phyloP scores from a whole-genome alignment of 768 basidiomycete species.

The Rhodotorula kratochvilovae region DNA sequence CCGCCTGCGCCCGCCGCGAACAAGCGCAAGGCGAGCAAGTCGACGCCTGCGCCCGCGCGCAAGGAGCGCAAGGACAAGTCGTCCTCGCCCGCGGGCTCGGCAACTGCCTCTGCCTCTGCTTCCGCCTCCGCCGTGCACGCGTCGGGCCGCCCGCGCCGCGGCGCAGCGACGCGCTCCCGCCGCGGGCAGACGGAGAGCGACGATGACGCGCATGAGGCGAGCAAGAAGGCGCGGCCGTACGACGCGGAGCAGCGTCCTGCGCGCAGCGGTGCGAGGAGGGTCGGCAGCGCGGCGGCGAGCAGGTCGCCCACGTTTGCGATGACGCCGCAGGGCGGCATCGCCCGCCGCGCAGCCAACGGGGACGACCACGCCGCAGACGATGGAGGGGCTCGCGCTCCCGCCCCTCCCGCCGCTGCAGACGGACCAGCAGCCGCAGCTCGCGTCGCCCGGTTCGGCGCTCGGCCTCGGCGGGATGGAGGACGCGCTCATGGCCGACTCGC shows the following conservation, averaged over 20 bases:
- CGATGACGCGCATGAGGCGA: background rate
- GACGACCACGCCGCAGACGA: background rate
- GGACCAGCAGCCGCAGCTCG: background rate
- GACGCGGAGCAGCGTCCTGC: conserved; percentile 37
- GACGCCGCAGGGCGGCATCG: conserved; percentile 22
- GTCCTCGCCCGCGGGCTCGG: background rate
- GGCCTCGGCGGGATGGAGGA: conserved; percentile 20
- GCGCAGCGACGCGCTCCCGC: background rate
- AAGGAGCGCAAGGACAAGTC: conserved; percentile 56
- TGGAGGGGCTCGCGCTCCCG: background rate
- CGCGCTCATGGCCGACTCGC: background rate
- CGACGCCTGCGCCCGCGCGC: conserved; percentile 68
- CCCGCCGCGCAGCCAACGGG: background rate
- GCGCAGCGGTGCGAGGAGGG: background rate
- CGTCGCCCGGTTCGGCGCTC: conserved; percentile 1
- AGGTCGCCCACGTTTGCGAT: conserved; percentile 40
- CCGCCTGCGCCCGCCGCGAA: conserved; percentile 45
- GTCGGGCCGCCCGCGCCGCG: conserved; percentile 3
- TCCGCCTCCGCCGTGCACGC: background rate
- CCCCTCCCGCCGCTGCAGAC: background rate
- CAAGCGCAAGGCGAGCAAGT: conserved; percentile 9
- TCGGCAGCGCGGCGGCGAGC: conserved; percentile 2
- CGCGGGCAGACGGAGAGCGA: conserved; percentile 6
- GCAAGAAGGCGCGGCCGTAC: conserved; percentile 43
- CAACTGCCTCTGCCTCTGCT: background rate